Evolutionary conservation across 1,284 basidiomycete species (phyloP), one percentile per base, ranked within the genome.

Genomic region (Salmacisia buchloeana): DNA sequence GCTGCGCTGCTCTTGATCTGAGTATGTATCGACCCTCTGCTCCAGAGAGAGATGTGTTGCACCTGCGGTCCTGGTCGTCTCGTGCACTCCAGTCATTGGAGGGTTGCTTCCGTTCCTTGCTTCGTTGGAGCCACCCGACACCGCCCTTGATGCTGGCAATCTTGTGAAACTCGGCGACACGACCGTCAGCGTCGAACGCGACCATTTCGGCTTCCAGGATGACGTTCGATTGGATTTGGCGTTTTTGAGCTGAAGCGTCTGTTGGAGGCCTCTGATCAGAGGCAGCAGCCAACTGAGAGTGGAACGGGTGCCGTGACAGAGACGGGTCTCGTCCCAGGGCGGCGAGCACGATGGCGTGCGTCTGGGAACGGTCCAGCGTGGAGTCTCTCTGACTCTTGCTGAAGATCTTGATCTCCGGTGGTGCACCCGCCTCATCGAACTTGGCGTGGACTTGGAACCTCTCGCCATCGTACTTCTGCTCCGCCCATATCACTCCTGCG

Each of bases 201-300:
- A 54, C 49, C 49, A 54, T 54, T 29, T 54, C 49, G 18, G 49
- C 49, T 5, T 54, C 49, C 12, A 54, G 49, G 49, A 54, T 54
- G 29, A 54, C 49, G 27, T 29, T 54, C 29, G 31, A 31, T 29
- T 25, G n/a, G 15, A 54, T 31, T 29, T 10, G 27, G 12, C 27
- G 15, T 18, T 18, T 25, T 23, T n/a, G 45, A 43, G 6, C 18
- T 15, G 41, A n/a, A n/a, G n/a, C n/a, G n/a, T n/a, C n/a, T n/a
- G n/a, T n/a, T n/a, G n/a, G n/a, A n/a, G n/a, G n/a, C n/a, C n/a
- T n/a, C n/a, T n/a, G n/a, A n/a, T n/a, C 29, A 31, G 49, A 10
- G 9, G 10, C 27, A 31, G 49, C 31, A 27, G 13, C 23, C 4
- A 54, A 31, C 49, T 54, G 49, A 7, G 49, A 31, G 29, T 54